These are phyloP conservation scores for Cryptococcus sp. DNA, from an alignment of 1,284 basidiomycete genomes.

Conservation along the genomic window DNA sequence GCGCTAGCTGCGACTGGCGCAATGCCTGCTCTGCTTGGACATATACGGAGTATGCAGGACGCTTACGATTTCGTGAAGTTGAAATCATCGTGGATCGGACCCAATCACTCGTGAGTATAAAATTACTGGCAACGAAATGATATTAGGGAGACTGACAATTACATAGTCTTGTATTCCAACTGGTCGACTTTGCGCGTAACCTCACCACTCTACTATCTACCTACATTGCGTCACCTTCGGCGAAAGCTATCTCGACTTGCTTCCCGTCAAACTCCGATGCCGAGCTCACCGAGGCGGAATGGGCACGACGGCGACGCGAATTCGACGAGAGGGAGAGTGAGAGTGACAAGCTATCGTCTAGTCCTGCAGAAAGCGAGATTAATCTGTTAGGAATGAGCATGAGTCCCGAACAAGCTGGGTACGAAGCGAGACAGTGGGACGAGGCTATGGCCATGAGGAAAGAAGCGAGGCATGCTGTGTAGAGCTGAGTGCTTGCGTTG, in stretches of 20 bases:
- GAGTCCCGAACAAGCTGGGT: slow-evolving; percentile 27
- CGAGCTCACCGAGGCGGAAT: slow-evolving; percentile 73
- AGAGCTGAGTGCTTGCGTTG: too few relatives aligned
- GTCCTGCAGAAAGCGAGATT: background rate
- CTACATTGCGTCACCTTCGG: slow-evolving; percentile 27
- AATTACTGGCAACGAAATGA: background rate
- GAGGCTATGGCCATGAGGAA: slow-evolving; percentile 37
- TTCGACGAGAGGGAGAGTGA: slow-evolving; percentile 69
- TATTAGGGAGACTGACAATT: slow-evolving; percentile 15
- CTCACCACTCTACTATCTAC: slow-evolving; percentile 64
- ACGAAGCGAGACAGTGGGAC: slow-evolving; percentile 39
- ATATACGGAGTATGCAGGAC: slow-evolving; percentile 80
- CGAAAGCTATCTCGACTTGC: slow-evolving; percentile 24
- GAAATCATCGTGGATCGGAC: slow-evolving; percentile 83
- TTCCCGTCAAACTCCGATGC: slow-evolving; percentile 57
- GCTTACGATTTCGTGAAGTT: slow-evolving; percentile 88
- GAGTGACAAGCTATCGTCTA: slow-evolving; percentile 63
- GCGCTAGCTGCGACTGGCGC: slow-evolving; percentile 76
- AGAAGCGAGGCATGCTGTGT: slow-evolving; percentile 3
- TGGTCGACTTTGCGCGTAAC: slow-evolving; percentile 87
- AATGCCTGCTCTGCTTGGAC: slow-evolving; percentile 66
- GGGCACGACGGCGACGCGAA: slow-evolving; percentile 69
- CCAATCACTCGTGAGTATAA: slow-evolving; percentile 96
- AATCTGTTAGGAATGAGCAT: slow-evolving; percentile 4
- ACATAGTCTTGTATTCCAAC: slow-evolving; percentile 71